Evolutionary conservation across 2,329 filamentous ascomycete genomes (phyloP).

Genomic region (Alternaria panax): DNA sequence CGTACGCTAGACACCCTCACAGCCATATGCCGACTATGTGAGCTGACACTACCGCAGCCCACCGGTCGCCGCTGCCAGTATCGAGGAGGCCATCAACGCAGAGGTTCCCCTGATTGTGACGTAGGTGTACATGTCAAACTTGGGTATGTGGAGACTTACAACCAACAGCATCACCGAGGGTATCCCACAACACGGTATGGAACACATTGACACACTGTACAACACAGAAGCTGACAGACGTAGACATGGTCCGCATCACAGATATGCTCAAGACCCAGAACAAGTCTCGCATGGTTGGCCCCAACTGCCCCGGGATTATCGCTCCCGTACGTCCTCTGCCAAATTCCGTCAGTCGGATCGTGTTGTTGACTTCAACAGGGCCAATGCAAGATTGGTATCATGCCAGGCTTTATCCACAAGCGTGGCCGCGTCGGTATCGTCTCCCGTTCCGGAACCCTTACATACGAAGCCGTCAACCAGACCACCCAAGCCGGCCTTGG

Average conservation of each 20-base stretch:
- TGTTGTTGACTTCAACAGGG: conserved; percentile 60
- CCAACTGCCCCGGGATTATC: conserved; percentile 98
- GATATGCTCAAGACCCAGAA: conserved; percentile 95
- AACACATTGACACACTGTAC: neutral
- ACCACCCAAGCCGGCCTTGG: conserved; percentile 96
- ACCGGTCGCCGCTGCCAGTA: conserved; percentile 89
- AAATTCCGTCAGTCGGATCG: neutral
- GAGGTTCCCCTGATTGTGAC: conserved; percentile 96
- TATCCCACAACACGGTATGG: conserved; percentile 91
- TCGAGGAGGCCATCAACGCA: conserved; percentile 92
- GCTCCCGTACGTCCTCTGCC: conserved; percentile 62
- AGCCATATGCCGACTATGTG: neutral
- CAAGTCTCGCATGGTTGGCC: conserved; percentile 96
- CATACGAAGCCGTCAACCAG: conserved; percentile 99
- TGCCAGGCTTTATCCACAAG: conserved; percentile 99
- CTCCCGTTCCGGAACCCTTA: conserved; percentile 95
- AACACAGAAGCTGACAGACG: conserved; percentile 25
- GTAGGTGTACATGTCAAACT: conserved; percentile 50
- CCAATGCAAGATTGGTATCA: conserved; percentile 99
- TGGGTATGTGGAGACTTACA: conserved; percentile 35
- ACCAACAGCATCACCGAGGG: conserved; percentile 82
- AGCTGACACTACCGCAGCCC: conserved; percentile 65
- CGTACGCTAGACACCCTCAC: conserved; percentile 62
- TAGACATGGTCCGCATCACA: conserved; percentile 99
- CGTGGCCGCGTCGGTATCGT: conserved; percentile 98